Evolutionary conservation across 768 basidiomycete genomes (phyloP), one percentile per base, ranked within the genome.

Genomic region (Lactarius akahatsu): DNA sequence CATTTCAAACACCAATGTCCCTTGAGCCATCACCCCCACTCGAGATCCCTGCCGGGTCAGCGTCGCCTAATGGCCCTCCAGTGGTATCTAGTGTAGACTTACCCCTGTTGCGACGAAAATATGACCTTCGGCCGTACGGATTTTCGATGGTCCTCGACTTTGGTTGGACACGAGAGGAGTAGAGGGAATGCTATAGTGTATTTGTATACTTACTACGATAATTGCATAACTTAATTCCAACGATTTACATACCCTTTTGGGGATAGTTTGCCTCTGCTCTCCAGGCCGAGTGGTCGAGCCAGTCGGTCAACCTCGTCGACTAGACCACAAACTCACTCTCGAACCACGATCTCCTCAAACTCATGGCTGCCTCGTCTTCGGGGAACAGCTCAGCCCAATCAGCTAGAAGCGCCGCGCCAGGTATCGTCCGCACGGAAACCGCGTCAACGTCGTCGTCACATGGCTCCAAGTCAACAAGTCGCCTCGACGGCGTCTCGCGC

Each of bases 101-200:
- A 13, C 59, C 65, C 8, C 38, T 68, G 32, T 41, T 69, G 9
- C 60, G 70, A 55, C 70, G 78, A 70, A 85, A 90, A 73, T 87
- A 90, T 71, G 91, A 94, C 73, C 75, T 94, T 67, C 84, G 87
- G 32, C 82, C 82, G 13, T 86, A 88, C 75, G 92, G 92, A 10
- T 78, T 94, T 54, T 86, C 85, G 52, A 77, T 93, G 64, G 78
- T 92, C 45, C 64, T 94, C 52, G 92, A 94, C 74, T 85, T 93
- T 73, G 80, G 87, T 57, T 92, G 90, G 91, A 81, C 82, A 15
- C 61, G 68, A 30, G 55, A 57, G 45, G 55, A 57, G 38, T 59
- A 60, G 55, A 59, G 45, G 52, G 52, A 40, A 23, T 11, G 38
- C 4, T 3, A 9, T 60, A 61, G 10, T 26, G 36, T 34, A 36